Conservation (phyloP, 225 moss, liverwort and hornwort species). For the Sphagnum contortum region DNA sequence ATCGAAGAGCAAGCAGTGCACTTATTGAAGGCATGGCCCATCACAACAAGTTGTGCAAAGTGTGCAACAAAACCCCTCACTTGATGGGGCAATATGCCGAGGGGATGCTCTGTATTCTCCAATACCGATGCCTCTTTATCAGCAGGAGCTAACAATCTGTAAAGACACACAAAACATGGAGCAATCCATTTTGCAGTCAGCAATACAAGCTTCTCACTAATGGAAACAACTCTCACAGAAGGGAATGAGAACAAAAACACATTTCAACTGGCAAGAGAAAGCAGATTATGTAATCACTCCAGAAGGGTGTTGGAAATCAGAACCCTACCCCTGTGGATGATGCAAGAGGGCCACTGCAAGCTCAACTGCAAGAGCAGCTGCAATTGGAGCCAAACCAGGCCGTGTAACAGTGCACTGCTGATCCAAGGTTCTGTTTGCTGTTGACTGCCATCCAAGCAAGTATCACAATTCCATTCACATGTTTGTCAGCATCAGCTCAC, state of each 20-base stretch:
- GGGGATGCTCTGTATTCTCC: conserved; percentile 64
- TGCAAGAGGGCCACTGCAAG: conserved; percentile 85
- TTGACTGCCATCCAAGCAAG: conserved; percentile 53
- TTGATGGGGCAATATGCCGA: conserved; percentile 98
- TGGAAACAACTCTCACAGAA: no score
- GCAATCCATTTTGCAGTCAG: no score
- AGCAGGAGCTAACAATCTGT: conserved; percentile 74
- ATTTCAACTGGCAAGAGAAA: no score
- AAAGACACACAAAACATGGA: neutral
- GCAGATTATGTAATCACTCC: no score
- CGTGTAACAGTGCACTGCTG: conserved; percentile 99
- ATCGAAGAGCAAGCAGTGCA: conserved; percentile 90
- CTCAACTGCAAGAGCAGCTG: conserved; percentile 88
- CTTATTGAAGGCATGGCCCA: conserved; percentile 90
- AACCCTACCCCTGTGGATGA: conserved; percentile 71
- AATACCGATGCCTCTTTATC: conserved; percentile 53
- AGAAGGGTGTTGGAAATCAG: no score
- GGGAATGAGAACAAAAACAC: no score
- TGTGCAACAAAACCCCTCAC: conserved; percentile 90
- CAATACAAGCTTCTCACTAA: no score
- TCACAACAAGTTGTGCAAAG: conserved; percentile 75
- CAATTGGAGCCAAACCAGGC: conserved; percentile 94
- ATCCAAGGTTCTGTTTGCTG: conserved; percentile 89
- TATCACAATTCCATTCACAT: neutral
- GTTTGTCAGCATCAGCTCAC: neutral